A percentile compares a stretch with the other conserved stretches of the same genome.
These are phyloP conservation scores for Gymnopilus dilepis DNA, from an alignment of 768 basidiomycete species.

Conservation along the genomic window DNA sequence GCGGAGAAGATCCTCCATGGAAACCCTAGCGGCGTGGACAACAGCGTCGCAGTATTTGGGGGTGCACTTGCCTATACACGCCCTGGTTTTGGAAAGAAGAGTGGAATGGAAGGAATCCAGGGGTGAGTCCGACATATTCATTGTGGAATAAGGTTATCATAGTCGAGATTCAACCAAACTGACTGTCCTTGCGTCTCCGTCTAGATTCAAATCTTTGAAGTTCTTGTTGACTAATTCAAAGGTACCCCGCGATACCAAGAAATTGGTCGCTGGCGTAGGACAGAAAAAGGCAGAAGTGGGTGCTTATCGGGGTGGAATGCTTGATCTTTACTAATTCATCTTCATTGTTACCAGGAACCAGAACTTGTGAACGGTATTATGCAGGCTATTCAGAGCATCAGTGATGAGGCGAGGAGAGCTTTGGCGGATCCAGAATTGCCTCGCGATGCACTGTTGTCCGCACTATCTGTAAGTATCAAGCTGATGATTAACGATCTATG, in stretches of 20 bases:
- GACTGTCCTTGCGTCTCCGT: conserved; percentile 1
- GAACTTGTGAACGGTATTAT: conserved; percentile 80
- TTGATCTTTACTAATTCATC: conserved; percentile 19
- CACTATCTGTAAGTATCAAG: conserved; percentile 67
- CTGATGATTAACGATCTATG: conserved; percentile 6
- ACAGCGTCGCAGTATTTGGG: conserved; percentile 91
- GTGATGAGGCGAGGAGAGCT: conserved; percentile 77
- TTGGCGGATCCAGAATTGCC: conserved; percentile 77
- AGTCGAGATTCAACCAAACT: conserved; percentile 16
- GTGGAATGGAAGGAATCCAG: conserved; percentile 84
- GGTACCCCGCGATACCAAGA: conserved; percentile 93
- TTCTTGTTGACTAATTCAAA: conserved; percentile 94
- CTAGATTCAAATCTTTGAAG: conserved; percentile 86
- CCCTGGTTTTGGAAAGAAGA: conserved; percentile 74
- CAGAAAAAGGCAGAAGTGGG: conserved; percentile 67
- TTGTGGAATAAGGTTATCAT: conserved; percentile 15
- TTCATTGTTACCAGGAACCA: conserved; percentile 65
- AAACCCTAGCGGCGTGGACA: conserved; percentile 97
- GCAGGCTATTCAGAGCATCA: conserved; percentile 81
- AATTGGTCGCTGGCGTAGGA: conserved; percentile 88
- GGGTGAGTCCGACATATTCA: conserved; percentile 59
- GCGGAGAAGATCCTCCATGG: conserved; percentile 97
- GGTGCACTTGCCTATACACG: conserved; percentile 92
- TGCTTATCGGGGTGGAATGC: conserved; percentile 16
- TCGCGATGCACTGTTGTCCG: conserved; percentile 65